Base-by-base conservation (phyloP, 129 eudicot genomes). In the Deinandra increscens region DNA sequence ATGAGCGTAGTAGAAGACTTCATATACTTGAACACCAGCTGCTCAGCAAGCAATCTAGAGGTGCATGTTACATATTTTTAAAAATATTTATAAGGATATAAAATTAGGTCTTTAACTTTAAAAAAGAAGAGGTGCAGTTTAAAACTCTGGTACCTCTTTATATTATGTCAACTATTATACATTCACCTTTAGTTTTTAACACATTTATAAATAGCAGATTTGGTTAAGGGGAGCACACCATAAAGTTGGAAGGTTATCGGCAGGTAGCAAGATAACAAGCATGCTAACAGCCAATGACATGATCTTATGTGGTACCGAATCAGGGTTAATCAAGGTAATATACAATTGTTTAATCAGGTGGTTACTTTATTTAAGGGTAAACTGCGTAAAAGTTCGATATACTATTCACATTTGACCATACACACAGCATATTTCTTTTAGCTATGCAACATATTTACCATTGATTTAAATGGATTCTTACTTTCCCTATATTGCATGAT, bases 151-250 rank as follows among this genome's bases (percentile, higher is more conserved):
- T 15, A 1, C 23, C 1, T 49, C 1, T 49, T 49, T 48, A n/a
- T 31, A 36, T 6, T 5, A 17, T 17, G 4, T 65, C 39, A 13
- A 31, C 7, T 49, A 5, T 49, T 51, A 51, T 17, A 13, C 17
- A 20, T 58, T 31, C 6, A 14, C 4, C 12, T 59, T 29, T 60
- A 34, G 45, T 36, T 60, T 1, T 4, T 36, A 60, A 60, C 45
- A 17, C 22, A 60, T 34, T 36, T 71, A 6, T 66, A 64, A 39
- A 14, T 61, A 44, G 10, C 85, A 90, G 97, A 90, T 90, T 42
- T 90, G 97, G 97, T 78, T 90, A 75, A 86, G 97, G 82, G 97
- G 97, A 19, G 75, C 97, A 78, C 85, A 82, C 22, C 95, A 90
- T 67, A 90, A 82, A 76, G 97, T 90, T 39, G 97, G 97, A 71